Base-by-base conservation (phyloP, 2,329 filamentous ascomycete species). In the Cladophialophora chaetospira region DNA sequence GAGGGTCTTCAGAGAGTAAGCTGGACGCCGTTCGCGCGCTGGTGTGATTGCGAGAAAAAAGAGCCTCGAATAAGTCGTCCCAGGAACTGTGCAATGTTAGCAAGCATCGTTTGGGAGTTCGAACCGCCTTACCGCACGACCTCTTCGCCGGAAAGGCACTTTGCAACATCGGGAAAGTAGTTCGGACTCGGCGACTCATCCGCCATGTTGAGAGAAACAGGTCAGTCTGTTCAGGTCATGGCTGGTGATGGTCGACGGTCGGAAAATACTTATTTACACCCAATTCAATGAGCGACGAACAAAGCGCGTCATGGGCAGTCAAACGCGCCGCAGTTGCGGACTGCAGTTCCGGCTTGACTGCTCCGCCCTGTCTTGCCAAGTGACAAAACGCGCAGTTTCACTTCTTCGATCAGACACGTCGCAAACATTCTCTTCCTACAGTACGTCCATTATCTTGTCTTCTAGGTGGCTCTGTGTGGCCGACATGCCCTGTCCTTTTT, bases 111-210 rank as follows among this genome's bases (percentile, higher is more conserved):
- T 13, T 13, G 6, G 13, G 23, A 5, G 31, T 45, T 17, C 36
- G 13, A 33, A 46, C 17, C 17, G 25, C 25, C 53, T 13, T 45
- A 61, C 61, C 53, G 59, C 31, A 64, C 50, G 15, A 62, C 45
- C 11, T 56, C 17, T 26, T 64, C 60, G 35, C 62, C 62, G 8
- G 51, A 45, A 26, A 64, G 55, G 42, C 54, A 61, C 88, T 57
- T 62, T 4, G 42, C 54, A 26, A 60, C 17, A 17, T 62, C 53
- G 4, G 60, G 60, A 31, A 62, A 43, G 38, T 62, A 62, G 1
- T 46, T 33, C 21, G 60, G 53, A 47, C 54, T 62, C 46, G 57
- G 45, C 25, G 54, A 60, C 23, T 45, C 57, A 21, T 46, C 50
- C 50, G 53, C 60, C 60, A 62, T 62, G 26, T 19, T 49, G 29